Conservation (phyloP, 164 flowering plant species). For the Pachysandra terminalis region DNA sequence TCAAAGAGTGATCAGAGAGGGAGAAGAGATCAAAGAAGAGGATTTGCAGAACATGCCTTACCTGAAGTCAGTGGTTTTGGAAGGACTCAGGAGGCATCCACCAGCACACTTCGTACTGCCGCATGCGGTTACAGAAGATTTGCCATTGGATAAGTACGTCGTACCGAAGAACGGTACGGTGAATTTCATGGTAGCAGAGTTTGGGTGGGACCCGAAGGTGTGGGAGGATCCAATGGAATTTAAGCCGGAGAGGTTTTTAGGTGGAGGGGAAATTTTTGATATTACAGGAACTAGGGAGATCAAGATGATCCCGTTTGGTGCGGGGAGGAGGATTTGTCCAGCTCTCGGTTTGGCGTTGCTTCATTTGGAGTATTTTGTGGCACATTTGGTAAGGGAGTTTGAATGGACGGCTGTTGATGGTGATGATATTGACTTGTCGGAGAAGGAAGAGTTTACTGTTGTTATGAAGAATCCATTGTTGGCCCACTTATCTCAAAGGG, state of each 20-base stretch:
- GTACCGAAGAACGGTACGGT: constrained; percentile 1
- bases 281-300: constrained; percentile 10
- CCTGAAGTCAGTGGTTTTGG: too few relatives aligned
- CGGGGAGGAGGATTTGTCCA: too few relatives aligned
- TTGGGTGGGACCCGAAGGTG: too few relatives aligned
- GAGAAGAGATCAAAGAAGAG: too few relatives aligned
- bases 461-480: constrained; percentile 3
- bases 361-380: constrained; percentile 13
- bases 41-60: too few relatives aligned
- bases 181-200: too few relatives aligned
- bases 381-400: constrained; percentile 13
- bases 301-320: constrained; percentile 10
- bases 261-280: not conserved
- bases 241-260: constrained; percentile 11
- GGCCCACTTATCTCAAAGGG: not conserved
- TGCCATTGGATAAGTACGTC: not conserved
- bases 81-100: constrained; percentile 8
- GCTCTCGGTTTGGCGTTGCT: not conserved
- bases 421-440: constrained; percentile 1
- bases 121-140: not conserved
- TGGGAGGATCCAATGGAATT: constrained; percentile 8
- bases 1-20: too few relatives aligned
- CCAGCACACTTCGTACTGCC: constrained; percentile 7
- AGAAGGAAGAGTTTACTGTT: constrained; percentile 1
- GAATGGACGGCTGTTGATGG: constrained; percentile 10